Evolutionary conservation across 345 rosid genomes (phyloP), one percentile per base, ranked within the genome.

Genomic region (Citrus mangshanensis): DNA sequence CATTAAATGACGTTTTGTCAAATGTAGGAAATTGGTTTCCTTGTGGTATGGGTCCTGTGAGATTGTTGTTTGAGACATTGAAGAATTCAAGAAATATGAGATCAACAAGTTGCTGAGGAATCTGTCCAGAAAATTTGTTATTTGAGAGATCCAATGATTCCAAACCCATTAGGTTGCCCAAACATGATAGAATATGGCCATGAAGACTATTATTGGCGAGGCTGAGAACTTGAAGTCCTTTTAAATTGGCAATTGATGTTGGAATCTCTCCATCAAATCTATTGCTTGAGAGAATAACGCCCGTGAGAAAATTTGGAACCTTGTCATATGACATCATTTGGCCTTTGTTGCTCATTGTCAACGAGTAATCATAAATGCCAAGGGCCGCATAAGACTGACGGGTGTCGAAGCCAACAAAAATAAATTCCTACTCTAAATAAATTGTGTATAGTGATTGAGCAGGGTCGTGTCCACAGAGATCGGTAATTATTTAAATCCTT

Each of bases 301-400:
- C 21, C 1, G 19, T 28, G 7, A 63, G 68, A 3, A 63, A 0
- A 14, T 30, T 3, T 30, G 38, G 37, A 7, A 63, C 8, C n/a
- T 63, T 63, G 18, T 1, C 21, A 30, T 63, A 63, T 30, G 7
- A 6, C 68, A 16, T 28, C 8, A 27, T 28, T 30, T 1, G 32
- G 8, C 38, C 68, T 30, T 63, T 63, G 37, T 13, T 63, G 21
- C 38, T 63, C 4, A 63, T 30, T 16, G 9, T 30, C 32, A 63
- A 14, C 0, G 37, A 28, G n/a, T 63, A 63, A 16, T 63, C 18
- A 63, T 63, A 63, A 51, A 18, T 4, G 5, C 18, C 49, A 42
- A 10, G 3, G 4, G 14, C 49, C 49, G 0, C 46, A 9, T 2
- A 0, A 0, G 46, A n/a, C n/a, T n/a, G n/a, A n/a, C n/a, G n/a